Base-by-base conservation (phyloP, 805 yeast species). In the Clavispora santaluciae region DNA sequence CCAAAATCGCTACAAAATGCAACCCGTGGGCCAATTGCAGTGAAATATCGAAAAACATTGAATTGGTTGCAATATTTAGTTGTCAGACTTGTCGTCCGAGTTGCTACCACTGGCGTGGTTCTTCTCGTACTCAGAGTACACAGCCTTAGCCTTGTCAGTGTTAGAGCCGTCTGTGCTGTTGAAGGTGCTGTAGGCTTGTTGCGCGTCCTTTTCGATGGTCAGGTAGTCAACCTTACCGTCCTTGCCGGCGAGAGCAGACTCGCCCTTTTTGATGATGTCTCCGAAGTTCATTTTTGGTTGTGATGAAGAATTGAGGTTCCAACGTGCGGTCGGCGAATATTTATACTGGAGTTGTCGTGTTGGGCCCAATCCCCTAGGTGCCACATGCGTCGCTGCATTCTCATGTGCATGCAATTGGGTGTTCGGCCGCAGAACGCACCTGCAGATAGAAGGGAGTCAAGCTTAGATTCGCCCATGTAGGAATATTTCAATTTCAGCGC, bases 81-180 rank as follows among this genome's bases (percentile, higher is more conserved):
- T 35, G 22, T n/a, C 20, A 9, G 31, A 10, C 40, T 39, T 29
- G 12, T 17, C 23, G 29, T 28, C 33, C 10, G 30, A 22, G 33
- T 38, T 33, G 13, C 20, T 26, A 33, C 22, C 38, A n/a, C 17
- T 13, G 15, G 33, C 35, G 50, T 54, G 59, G 51, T 55, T 50
- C 42, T 54, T 54, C 38, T 56, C 53, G 53, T 54, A 56, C 21
- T 54, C 64, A 28, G 50, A 40, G 56, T 57, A 66, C 31, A 62
- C 65, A 38, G 60, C 57, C 52, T 63, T 55, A 43, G 71, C 73
- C 53, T 64, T 61, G 46, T 59, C 64, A 17, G 53, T 36, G 54
- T 50, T 49, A 20, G 60, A 34, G 8, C 59, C 60, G 15, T 57
- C 65, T 24, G 61, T 51, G 41, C 50, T 52, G 56, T 49, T 47